A percentile compares a stretch with the other conserved stretches of the same genome.
phyloP scores from a whole-genome alignment of 2,329 filamentous ascomycete genomes.

The Cladophialophora chaetospira region DNA sequence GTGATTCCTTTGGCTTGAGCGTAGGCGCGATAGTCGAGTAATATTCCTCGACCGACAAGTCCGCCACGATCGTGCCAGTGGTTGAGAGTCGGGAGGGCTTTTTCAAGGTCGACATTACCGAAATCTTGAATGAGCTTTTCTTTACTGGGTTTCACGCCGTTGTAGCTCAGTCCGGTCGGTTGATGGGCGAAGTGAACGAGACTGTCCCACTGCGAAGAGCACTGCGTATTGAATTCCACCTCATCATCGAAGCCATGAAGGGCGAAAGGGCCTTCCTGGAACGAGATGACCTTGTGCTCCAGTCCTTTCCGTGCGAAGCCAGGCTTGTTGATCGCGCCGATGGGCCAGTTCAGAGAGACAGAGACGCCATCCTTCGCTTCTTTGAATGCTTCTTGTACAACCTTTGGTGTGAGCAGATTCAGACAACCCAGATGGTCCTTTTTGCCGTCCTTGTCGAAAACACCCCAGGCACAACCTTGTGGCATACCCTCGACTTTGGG shows the following conservation, averaged over 20 bases:
- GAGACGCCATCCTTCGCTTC: slow-evolving; percentile 60
- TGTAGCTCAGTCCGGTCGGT: slow-evolving; percentile 26
- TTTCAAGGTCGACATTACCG: slow-evolving; percentile 24
- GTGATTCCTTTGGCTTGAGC: slow-evolving; percentile 42
- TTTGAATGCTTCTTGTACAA: slow-evolving; percentile 56
- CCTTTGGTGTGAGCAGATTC: slow-evolving; percentile 60
- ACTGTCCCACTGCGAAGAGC: slow-evolving; percentile 53
- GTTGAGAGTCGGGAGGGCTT: slow-evolving; percentile 27
- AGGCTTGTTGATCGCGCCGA: slow-evolving; percentile 35
- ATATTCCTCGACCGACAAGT: slow-evolving; percentile 49
- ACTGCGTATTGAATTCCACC: slow-evolving; percentile 52
- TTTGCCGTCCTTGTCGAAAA: slow-evolving; percentile 55
- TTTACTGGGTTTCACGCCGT: slow-evolving; percentile 34
- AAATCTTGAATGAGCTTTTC: slow-evolving; percentile 33
- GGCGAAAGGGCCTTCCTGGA: slow-evolving; percentile 18
- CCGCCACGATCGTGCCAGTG: slow-evolving; percentile 44
- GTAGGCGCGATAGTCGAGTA: slow-evolving; percentile 51
- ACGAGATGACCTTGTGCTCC: slow-evolving; percentile 25
- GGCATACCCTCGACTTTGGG: slow-evolving; percentile 51
- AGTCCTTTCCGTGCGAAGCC: slow-evolving; percentile 23
- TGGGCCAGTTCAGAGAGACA: slow-evolving; percentile 55
- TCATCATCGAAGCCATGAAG: slow-evolving; percentile 45
- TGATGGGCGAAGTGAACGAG: slow-evolving; percentile 37
- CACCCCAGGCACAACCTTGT: slow-evolving; percentile 56
- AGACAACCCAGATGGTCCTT: slow-evolving; percentile 62